Evolutionary conservation across 1,284 basidiomycete genomes (phyloP), one percentile per base, ranked within the genome.

Genomic region (Vanrija sp.): DNA sequence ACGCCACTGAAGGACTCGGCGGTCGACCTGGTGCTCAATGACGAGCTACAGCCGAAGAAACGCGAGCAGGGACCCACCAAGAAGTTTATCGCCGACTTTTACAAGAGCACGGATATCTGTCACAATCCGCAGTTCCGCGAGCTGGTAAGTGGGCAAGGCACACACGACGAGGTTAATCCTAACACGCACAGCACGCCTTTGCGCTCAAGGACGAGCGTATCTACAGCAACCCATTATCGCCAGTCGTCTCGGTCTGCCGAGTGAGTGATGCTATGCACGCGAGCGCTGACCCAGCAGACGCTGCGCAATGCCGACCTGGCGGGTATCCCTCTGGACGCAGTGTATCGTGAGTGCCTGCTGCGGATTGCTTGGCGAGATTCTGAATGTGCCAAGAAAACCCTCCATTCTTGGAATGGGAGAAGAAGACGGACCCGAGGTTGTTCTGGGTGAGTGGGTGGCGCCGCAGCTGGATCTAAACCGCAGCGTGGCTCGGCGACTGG

Each of bases 401-500:
- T 12, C 43, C 38, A 6, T n/a, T 49, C 23, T 38, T 61, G 15
- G n/a, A 29, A 15, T 79, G 77, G 76, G 65, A 69, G 42, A 61
- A 75, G 26, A 78, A 78, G 61, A 57, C 56, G 21, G 50, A 68
- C 52, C 53, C 58, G 54, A 74, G 73, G 55, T 66, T 69, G 3
- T 71, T 72, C 50, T 74, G 72, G 34, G 65, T 67, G 43, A 47
- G 65, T 49, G 0, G 38, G 12, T 12, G 14, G 4, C 34, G 12
- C 12, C 34, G 12, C 12, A 34, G 12, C 12, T 34, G 12, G 28
- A 34, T 12, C 34, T 14, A 12, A 8, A 12, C 9, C 5, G 12
- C 14, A 34, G 67, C 71, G 78, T 40, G 78, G 78, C 4, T 71
- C 77, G 29, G 71, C 77, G 6, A 79, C 78, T 3, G 78, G 78